These are phyloP conservation scores for Xylaria bambusicola DNA, from an alignment of 495 filamentous ascomycete species.

Conservation along the genomic window DNA sequence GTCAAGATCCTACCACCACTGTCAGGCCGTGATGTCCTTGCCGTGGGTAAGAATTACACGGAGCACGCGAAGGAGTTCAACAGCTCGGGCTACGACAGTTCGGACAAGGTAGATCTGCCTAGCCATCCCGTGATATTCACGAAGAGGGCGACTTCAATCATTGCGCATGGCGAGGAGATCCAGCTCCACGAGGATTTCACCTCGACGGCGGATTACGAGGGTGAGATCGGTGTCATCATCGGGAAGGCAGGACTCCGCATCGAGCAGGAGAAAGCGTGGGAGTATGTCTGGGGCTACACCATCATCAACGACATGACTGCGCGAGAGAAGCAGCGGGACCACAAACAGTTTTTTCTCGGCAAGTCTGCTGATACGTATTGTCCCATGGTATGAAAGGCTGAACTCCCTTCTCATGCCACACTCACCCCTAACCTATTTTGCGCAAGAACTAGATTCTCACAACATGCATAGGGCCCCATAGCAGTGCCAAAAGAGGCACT, in stretches of 20 bases:
- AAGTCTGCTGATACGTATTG: constrained; percentile 59
- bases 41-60: constrained; percentile 58
- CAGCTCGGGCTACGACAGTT: constrained; percentile 51
- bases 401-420: neutral
- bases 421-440: neutral
- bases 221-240: constrained; percentile 59
- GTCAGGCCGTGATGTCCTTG: constrained; percentile 52
- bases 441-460: neutral
- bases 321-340: constrained; percentile 56
- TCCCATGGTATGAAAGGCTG: constrained; percentile 44
- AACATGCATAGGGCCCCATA: constrained; percentile 46
- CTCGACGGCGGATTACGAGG: constrained; percentile 56
- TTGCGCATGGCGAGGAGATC: constrained; percentile 42
- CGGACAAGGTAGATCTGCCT: constrained; percentile 50
- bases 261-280: constrained; percentile 46
- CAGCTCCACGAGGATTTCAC: constrained; percentile 52
- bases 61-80: constrained; percentile 45
- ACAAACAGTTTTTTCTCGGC: constrained; percentile 61
- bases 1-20: constrained; percentile 51
- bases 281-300: constrained; percentile 59
- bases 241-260: constrained; percentile 53
- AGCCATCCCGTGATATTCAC: constrained; percentile 47
- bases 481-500: constrained; percentile 50
- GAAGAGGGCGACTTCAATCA: constrained; percentile 57
- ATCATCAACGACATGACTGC: constrained; percentile 62